Conservation (phyloP, 495 filamentous ascomycete genomes). For the Trypethelium eluteriae region DNA sequence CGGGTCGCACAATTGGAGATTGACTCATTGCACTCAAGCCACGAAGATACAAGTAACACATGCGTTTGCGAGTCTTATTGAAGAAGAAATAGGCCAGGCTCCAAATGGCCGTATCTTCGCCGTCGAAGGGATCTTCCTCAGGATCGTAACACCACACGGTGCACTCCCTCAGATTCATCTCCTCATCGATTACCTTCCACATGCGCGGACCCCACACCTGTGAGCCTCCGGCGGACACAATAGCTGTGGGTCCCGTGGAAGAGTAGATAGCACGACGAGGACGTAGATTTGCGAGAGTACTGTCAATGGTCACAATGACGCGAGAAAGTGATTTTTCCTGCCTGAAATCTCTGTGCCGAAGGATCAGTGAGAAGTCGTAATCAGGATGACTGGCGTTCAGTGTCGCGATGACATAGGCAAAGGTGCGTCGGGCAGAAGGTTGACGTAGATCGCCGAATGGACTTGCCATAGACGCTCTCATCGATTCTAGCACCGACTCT, state of each 20-base stretch:
- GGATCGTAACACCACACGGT: constrained; percentile 78
- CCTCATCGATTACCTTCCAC: constrained; percentile 84
- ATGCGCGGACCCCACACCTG: constrained; percentile 71
- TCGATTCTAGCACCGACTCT: constrained; percentile 34
- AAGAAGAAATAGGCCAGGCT: constrained; percentile 95
- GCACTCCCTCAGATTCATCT: constrained; percentile 84
- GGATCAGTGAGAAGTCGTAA: constrained; percentile 90
- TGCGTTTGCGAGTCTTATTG: constrained; percentile 85
- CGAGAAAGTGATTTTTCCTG: constrained; percentile 63
- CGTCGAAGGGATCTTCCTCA: constrained; percentile 72
- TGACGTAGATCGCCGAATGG: constrained; percentile 87
- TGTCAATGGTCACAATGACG: constrained; percentile 79
- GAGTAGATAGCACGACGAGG: constrained; percentile 41
- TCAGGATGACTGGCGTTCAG: constrained; percentile 96
- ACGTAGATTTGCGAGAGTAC: constrained; percentile 73
- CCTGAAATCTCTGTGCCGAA: constrained; percentile 80
- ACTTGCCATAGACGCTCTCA: constrained; percentile 74
- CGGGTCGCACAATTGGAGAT: constrained; percentile 41
- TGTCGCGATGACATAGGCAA: constrained; percentile 92
- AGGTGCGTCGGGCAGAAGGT: constrained; percentile 77
- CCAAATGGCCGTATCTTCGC: constrained; percentile 90
- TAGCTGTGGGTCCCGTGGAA: constrained; percentile 21
- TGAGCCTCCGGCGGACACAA: constrained; percentile 32
- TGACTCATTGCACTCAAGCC: constrained; percentile 77
- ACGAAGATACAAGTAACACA: constrained; percentile 85